Evolutionary conservation across 1,139 yeast species (phyloP).

Genomic region (Yamadazyma taylorii): DNA sequence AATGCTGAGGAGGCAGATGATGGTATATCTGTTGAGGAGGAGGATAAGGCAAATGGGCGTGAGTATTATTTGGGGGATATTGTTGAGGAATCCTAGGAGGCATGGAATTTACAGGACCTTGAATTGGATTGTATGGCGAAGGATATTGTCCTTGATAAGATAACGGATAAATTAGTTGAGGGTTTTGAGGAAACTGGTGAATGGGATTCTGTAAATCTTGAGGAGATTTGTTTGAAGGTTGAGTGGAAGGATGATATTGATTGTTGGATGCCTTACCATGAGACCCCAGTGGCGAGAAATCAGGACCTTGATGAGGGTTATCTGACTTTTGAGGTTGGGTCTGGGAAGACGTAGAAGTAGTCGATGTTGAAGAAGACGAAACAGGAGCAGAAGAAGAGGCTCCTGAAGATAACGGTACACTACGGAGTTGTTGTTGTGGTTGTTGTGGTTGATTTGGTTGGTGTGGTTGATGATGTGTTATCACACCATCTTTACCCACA

Average conservation of each 20-base stretch:
- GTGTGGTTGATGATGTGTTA: too few species aligned
- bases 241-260: background rate
- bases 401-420: background rate
- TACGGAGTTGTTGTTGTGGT: too few species aligned
- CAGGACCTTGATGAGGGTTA: background rate
- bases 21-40: background rate
- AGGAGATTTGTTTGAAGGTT: background rate
- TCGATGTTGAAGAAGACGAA: background rate
- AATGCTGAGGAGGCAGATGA: constrained; percentile 1
- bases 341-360: background rate
- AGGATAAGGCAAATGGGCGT: background rate
- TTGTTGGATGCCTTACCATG: background rate
- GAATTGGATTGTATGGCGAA: background rate
- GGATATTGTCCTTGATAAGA: background rate
- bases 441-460: too few species aligned
- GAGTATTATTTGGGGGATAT: background rate
- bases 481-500: too few species aligned
- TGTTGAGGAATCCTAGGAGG: background rate
- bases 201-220: background rate
- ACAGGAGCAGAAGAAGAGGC: background rate
- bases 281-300: background rate
- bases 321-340: background rate
- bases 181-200: background rate
- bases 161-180: background rate
- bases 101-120: background rate